phyloP scores from a whole-genome alignment of 2,329 filamentous ascomycete genomes.

The Pseudopithomyces maydicus region DNA sequence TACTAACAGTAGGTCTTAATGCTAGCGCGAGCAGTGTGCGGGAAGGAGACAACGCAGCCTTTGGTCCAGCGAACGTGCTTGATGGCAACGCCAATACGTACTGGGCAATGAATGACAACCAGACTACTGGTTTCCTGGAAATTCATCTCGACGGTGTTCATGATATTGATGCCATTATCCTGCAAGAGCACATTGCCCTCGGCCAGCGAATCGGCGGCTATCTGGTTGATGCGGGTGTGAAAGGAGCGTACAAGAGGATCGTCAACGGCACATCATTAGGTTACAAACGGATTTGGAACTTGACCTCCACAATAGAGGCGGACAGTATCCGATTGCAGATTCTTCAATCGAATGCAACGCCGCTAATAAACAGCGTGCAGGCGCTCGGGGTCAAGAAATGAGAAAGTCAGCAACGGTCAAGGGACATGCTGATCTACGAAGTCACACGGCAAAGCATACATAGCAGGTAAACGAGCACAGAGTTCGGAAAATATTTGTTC shows the following conservation, averaged over 20 bases:
- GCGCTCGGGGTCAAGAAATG: slow-evolving; percentile 9
- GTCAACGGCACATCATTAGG: slow-evolving; percentile 22
- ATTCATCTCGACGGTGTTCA: slow-evolving; percentile 7
- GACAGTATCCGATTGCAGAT: slow-evolving; percentile 13
- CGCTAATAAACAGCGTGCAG: slow-evolving; percentile 12
- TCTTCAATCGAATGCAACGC: slow-evolving; percentile 18
- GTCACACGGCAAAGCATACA: background rate
- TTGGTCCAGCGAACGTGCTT: slow-evolving; percentile 15
- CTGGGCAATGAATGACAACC: slow-evolving; percentile 15
- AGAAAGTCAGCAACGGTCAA: background rate
- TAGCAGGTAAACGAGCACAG: background rate
- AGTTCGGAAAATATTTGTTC: no score
- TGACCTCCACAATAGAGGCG: slow-evolving; percentile 6
- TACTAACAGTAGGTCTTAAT: background rate
- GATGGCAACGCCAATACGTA: slow-evolving; percentile 10
- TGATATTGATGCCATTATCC: slow-evolving; percentile 15
- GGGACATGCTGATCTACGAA: background rate
- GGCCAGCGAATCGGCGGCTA: slow-evolving; percentile 21
- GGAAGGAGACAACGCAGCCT: slow-evolving; percentile 1
- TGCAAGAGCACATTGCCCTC: slow-evolving; percentile 19
- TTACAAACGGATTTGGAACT: slow-evolving; percentile 18
- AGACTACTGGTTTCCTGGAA: slow-evolving; percentile 15
- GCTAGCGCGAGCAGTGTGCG: slow-evolving; percentile 16
- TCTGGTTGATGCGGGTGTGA: slow-evolving; percentile 12
- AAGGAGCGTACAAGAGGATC: slow-evolving; percentile 6